A percentile compares a stretch with the other conserved stretches of the same genome.
These are phyloP conservation scores for Podaxis carcinomalis DNA, from an alignment of 768 basidiomycete species.

Conservation along the genomic window DNA sequence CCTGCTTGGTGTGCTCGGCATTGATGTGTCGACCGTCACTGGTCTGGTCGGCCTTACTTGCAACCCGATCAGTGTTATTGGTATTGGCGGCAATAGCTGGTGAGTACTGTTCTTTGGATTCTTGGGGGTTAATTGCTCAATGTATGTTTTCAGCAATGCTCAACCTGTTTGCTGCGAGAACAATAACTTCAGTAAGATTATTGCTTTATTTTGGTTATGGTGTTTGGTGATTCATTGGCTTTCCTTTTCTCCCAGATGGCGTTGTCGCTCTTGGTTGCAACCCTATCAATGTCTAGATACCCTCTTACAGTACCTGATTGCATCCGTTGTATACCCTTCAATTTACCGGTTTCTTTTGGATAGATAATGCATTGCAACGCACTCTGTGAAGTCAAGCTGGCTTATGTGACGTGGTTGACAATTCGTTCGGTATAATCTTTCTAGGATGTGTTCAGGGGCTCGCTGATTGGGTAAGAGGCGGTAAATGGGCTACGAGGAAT, in stretches of 20 bases:
- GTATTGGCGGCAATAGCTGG: conserved; percentile 19
- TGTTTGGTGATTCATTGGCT: neutral
- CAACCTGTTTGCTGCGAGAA: conserved; percentile 18
- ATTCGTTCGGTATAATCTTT: too few relatives aligned
- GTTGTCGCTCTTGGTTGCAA: conserved; percentile 31
- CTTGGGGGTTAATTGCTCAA: neutral
- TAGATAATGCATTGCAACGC: neutral
- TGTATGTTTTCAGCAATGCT: conserved; percentile 9
- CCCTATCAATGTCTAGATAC: conserved; percentile 24
- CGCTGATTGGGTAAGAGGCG: too few relatives aligned
- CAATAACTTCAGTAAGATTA: conserved; percentile 16
- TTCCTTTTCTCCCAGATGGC: conserved; percentile 20
- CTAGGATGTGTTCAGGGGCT: too few relatives aligned
- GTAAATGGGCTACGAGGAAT: too few relatives aligned
- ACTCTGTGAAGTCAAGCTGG: too few relatives aligned
- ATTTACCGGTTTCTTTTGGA: neutral
- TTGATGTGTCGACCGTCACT: conserved; percentile 13
- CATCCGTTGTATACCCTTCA: neutral
- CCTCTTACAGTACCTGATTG: neutral
- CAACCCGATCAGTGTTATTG: conserved; percentile 21
- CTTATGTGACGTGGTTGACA: too few relatives aligned
- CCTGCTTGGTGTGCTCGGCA: conserved; percentile 17
- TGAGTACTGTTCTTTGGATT: conserved; percentile 7
- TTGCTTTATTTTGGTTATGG: neutral
- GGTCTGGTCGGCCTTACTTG: conserved; percentile 22